Base-by-base conservation (phyloP, 2,329 filamentous ascomycete genomes). In the Colletotrichum orchidophilum region DNA sequence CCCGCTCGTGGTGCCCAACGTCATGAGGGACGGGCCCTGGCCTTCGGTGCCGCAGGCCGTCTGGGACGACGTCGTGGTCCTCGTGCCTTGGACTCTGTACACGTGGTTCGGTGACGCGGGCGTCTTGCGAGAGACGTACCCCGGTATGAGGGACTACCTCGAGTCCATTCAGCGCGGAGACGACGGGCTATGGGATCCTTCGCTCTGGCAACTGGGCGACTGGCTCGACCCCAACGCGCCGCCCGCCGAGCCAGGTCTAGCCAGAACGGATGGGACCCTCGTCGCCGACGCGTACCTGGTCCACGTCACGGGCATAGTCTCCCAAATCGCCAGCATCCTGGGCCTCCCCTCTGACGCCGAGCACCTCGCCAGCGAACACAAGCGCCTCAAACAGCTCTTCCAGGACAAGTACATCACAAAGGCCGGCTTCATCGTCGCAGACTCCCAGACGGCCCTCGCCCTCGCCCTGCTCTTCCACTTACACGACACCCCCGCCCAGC, bases 221-320 rank as follows among this genome's bases (percentile, higher is more conserved):
- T 87, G 85, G 85, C 79, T 87, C 0, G 85, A 87, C 66, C 85
- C 85, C 0, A 79, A 79, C 2, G 81, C 85, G 0, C 85, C 85
- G 0, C 79, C 82, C 0, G 78, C 83, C 1, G 75, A 81, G 21
- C 80, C 85, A 0, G 81, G 78, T 2, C 75, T 75, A 18, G 83
- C 82, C 0, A 80, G 79, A 0, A 87, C 85, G 0, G 78, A 83
- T 42, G 76, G 80, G 0, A 77, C 78, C 0, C 79, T 84, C 6
- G 83, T 87, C 0, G 83, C 85, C 0, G 83, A 87, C 59, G 84
- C 84, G 1, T 87, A 86, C 67, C 78, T 87, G 1, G 80, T 85
- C 0, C 80, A 83, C 55, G 81, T 85, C 13, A 84, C 84, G 0
- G 74, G 77, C 9, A 65, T 84, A 0, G 75, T 84, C 1, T 75